Base-by-base conservation (phyloP, 2,329 filamentous ascomycete genomes). In the Fusarium subtropicale region DNA sequence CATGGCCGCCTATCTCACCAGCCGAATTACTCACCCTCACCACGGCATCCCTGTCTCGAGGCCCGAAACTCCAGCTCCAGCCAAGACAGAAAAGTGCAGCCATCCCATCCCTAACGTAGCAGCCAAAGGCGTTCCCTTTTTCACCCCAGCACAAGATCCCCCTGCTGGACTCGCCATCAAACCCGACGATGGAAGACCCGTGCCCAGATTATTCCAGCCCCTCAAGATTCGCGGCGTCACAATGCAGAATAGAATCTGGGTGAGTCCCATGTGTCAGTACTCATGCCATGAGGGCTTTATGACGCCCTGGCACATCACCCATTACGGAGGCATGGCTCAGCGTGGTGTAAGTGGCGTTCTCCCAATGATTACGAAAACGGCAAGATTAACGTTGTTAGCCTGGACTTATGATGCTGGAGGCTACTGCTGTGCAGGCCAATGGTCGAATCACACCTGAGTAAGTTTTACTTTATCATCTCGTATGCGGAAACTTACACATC, bases 271-370 rank as follows among this genome's bases (percentile, higher is more conserved):
- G 74, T 85, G 83, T 64, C 82, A 84, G 68, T 84, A 84, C 67
- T 81, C 78, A 7, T 78, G 81, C 3, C 71, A 79, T 30, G 77
- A 83, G 39, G 81, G 92, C 12, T 90, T 92, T 75, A 85, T 87
- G 68, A 92, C 89, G 0, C 80, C 86, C 63, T 94, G 91, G 90
- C 91, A 94, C 76, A 77, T 90, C 36, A 87, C 91, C 3, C 92
- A 94, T 71, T 82, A 93, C 31, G 91, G 92, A 20, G 90, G 90
- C 22, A 92, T 94, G 68, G 82, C 90, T 28, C 85, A 88, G 71
- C 88, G 91, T 4, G 91, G 91, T 1, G 89, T 78, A 71, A 71
- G 76, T 76, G 41, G 71, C 65, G n/a, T 16, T 45, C 4, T 12
- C 2, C 1, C 24, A 4, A 31, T 30, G 28, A 16, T 39, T 12